A percentile compares a stretch with the other conserved stretches of the same genome.
phyloP scores from a whole-genome alignment of 345 rosid species.

The Dovyalis caffra region DNA sequence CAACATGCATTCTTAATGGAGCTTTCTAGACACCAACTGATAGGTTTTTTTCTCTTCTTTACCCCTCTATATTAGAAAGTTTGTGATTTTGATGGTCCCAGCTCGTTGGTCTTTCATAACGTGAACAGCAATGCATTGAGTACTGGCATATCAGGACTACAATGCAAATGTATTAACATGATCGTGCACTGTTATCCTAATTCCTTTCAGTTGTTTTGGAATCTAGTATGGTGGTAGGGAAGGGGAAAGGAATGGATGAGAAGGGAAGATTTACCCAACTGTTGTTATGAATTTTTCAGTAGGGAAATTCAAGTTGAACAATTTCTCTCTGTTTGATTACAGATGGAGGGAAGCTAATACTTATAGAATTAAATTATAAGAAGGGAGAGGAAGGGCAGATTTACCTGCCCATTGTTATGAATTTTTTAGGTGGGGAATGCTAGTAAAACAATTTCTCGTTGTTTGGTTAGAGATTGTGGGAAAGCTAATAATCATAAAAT shows the following conservation, averaged over 20 bases:
- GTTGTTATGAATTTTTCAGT: background rate
- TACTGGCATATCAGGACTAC: too few species aligned
- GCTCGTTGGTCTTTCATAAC: too few species aligned
- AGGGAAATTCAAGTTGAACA: background rate
- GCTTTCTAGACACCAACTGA: background rate
- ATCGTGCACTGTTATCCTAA: background rate
- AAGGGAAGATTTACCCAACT: background rate
- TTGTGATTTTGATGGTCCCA: too few species aligned
- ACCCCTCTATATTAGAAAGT: background rate
- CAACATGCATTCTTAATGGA: background rate
- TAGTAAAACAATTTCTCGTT: background rate
- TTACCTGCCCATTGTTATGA: background rate
- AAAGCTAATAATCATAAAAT: background rate
- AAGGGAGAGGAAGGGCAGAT: background rate
- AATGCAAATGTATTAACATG: background rate
- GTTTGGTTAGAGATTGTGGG: background rate
- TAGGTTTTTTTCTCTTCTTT: background rate
- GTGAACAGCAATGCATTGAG: too few species aligned
- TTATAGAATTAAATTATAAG: background rate
- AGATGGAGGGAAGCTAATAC: background rate
- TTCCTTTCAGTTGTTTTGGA: background rate
- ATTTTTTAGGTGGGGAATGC: too few species aligned
- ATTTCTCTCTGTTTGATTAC: background rate
- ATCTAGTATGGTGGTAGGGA: background rate
- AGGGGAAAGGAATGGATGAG: background rate